phyloP scores from a whole-genome alignment of 169 alveolate species.

The Eimeria acervulina region DNA sequence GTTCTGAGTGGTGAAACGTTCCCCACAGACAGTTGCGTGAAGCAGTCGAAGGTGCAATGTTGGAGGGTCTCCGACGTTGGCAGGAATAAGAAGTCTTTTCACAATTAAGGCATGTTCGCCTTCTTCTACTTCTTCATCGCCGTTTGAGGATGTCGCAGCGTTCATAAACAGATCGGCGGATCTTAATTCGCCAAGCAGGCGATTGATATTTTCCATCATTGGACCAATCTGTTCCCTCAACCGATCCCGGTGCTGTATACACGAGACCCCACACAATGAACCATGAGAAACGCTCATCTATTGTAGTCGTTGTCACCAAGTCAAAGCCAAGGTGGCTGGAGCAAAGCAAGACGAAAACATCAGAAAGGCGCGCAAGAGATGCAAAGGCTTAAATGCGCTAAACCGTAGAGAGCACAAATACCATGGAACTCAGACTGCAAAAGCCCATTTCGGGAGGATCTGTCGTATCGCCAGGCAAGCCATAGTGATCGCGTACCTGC shows the following conservation, averaged over 20 bases:
- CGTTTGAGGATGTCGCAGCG: conserved; percentile 25
- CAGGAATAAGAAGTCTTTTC: conserved; percentile 11
- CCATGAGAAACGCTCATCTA: not conserved
- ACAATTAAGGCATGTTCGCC: conserved; percentile 32
- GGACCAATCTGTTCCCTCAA: conserved; percentile 50
- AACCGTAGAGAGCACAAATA: not conserved
- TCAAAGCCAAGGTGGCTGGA: not conserved
- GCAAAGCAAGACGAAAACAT: not conserved
- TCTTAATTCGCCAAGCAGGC: conserved; percentile 47
- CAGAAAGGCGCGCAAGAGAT: not conserved
- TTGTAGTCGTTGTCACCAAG: not conserved
- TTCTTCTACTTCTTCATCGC: conserved; percentile 22
- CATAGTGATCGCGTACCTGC: conserved; percentile 2
- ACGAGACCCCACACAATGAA: not conserved
- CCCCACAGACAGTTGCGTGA: conserved; percentile 32
- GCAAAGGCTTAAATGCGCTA: not conserved
- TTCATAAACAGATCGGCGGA: conserved; percentile 50
- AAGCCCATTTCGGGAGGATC: not conserved
- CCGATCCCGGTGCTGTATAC: conserved; percentile 64
- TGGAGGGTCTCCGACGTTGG: conserved; percentile 58
- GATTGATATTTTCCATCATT: conserved; percentile 50
- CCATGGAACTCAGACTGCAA: not conserved
- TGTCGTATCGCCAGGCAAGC: not conserved
- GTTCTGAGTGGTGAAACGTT: conserved; percentile 37
- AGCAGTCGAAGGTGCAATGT: conserved; percentile 61